phyloP scores from a whole-genome alignment of 805 yeast species.

The Candida succiphila region DNA sequence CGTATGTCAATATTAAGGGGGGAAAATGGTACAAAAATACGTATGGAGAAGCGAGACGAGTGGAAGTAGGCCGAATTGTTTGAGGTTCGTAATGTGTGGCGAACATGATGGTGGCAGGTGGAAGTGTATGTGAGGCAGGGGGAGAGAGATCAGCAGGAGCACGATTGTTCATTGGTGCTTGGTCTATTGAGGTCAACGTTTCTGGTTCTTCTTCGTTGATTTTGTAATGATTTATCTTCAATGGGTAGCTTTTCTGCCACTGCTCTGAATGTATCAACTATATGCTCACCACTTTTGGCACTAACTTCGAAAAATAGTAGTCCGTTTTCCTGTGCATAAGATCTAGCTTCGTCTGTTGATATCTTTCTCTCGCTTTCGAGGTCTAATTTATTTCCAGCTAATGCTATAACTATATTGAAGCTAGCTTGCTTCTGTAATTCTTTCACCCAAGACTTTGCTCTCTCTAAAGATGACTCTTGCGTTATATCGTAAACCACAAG shows the following conservation, averaged over 20 bases:
- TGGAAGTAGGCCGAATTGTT: no score
- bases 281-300: conserved; percentile 47
- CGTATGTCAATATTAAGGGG: no score
- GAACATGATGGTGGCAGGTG: no score
- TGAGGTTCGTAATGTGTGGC: no score
- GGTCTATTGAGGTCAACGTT: conserved; percentile 21
- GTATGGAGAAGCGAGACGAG: no score
- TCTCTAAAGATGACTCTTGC: conserved; percentile 51
- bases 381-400: conserved; percentile 76
- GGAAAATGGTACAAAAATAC: no score
- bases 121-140: no score
- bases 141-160: no score
- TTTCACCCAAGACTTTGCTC: conserved; percentile 71
- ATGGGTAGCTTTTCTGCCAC: conserved; percentile 38
- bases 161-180: conserved; percentile 22
- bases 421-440: conserved; percentile 79
- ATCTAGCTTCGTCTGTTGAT: conserved; percentile 33
- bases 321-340: conserved; percentile 44
- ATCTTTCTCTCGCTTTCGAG: conserved; percentile 41
- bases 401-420: conserved; percentile 62
- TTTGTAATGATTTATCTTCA: conserved; percentile 15
- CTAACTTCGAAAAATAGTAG: conserved; percentile 44
- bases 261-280: conserved; percentile 35
- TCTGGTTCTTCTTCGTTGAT: conserved; percentile 11
- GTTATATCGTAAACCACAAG: conserved; percentile 72